Percentiles rank a stretch among this genome's conserved stretches.
Evolutionary conservation across 2,329 filamentous ascomycete genomes (phyloP).

Genomic region (Ascochyta koolunga): DNA sequence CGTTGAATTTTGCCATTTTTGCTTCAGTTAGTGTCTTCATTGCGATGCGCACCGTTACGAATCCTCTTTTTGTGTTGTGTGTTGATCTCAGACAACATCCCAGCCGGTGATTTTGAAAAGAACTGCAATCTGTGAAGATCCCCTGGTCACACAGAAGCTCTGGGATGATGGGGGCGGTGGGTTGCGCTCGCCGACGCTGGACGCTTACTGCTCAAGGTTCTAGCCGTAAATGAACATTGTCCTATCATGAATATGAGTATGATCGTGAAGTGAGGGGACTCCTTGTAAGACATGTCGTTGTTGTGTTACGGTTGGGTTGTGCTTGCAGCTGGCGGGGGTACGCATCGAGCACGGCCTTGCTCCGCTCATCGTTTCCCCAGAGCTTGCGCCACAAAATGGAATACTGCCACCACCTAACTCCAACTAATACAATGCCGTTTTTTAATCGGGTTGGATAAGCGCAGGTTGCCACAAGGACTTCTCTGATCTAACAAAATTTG

Average conservation of each 20-base stretch:
- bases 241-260: background rate
- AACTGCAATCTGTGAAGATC: slow-evolving; percentile 36
- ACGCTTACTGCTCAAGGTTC: background rate
- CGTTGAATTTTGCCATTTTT: slow-evolving; percentile 8
- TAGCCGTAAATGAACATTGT: background rate
- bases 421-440: too few species aligned
- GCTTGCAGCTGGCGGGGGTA: too few species aligned
- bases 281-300: too few species aligned
- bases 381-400: too few species aligned
- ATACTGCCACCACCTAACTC: too few species aligned
- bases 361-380: too few species aligned
- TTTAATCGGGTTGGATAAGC: too few species aligned
- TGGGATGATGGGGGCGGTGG: slow-evolving; percentile 8
- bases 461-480: too few species aligned
- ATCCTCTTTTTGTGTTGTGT: slow-evolving; percentile 17
- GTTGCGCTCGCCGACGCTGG: slow-evolving; percentile 7
- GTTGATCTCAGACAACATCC: slow-evolving; percentile 16
- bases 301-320: too few species aligned
- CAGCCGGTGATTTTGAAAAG: slow-evolving; percentile 32
- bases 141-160: slow-evolving; percentile 18
- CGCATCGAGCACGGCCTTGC: too few species aligned
- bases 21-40: slow-evolving; percentile 15
- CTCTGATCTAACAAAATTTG: too few species aligned
- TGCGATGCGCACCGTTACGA: slow-evolving; percentile 27
- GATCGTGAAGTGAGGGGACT: too few species aligned